phyloP scores from a whole-genome alignment of 2,329 filamentous ascomycete genomes.

The Curvularia sp. region DNA sequence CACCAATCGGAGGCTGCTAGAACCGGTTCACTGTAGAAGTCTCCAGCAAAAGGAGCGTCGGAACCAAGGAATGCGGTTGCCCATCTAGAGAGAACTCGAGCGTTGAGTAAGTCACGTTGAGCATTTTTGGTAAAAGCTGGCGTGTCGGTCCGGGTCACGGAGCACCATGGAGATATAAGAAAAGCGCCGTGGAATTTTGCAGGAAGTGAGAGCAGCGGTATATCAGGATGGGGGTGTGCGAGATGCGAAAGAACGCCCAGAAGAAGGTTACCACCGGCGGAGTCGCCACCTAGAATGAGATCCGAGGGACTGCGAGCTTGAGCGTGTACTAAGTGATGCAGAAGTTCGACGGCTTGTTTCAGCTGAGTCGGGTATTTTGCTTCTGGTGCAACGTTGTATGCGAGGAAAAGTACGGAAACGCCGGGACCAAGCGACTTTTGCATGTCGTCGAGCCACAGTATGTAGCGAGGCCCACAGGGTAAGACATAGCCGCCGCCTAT shows the following conservation, averaged over 20 bases:
- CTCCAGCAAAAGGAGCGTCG: constrained; percentile 56
- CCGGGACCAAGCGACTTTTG: constrained; percentile 55
- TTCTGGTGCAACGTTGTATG: constrained; percentile 64
- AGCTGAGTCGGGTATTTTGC: constrained; percentile 58
- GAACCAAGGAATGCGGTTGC: constrained; percentile 56
- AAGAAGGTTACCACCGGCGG: constrained; percentile 60
- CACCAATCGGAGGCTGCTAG: constrained; percentile 62
- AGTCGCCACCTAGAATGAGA: constrained; percentile 61
- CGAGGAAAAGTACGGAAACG: constrained; percentile 61
- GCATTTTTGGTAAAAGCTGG: constrained; percentile 55
- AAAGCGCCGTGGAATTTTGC: constrained; percentile 58
- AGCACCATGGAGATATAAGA: constrained; percentile 66
- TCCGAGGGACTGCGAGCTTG: constrained; percentile 46
- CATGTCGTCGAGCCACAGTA: constrained; percentile 58
- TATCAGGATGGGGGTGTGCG: constrained; percentile 63
- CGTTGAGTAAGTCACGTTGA: constrained; percentile 60
- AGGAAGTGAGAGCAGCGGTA: constrained; percentile 53
- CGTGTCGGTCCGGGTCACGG: constrained; percentile 56
- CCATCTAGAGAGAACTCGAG: constrained; percentile 55
- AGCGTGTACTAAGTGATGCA: constrained; percentile 53
- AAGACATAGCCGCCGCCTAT: constrained; percentile 64
- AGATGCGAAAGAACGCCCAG: constrained; percentile 59
- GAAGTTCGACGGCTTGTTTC: constrained; percentile 53
- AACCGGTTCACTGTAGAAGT: constrained; percentile 61
- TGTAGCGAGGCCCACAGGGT: constrained; percentile 56